phyloP scores from a whole-genome alignment of 345 rosid genomes.

The Ceriops decandra region DNA sequence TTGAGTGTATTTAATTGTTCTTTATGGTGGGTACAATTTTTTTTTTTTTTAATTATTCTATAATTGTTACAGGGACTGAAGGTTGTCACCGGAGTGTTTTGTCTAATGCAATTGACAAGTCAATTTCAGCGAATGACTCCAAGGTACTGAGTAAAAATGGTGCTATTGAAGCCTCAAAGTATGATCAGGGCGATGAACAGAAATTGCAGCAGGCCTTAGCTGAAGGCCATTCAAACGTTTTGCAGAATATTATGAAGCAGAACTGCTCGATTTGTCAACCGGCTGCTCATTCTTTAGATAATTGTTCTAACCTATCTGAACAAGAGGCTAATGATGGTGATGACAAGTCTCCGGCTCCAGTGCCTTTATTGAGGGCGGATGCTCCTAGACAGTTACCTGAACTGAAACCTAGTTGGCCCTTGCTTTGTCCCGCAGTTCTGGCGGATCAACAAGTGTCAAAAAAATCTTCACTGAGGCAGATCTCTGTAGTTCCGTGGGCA shows the following conservation, averaged over 20 bases:
- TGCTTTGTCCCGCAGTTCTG: conserved; percentile 47
- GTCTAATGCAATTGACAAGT: conserved; percentile 55
- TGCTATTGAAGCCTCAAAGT: conserved; percentile 18
- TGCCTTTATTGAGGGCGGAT: conserved; percentile 41
- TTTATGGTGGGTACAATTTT: not conserved
- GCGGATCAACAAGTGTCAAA: conserved; percentile 29
- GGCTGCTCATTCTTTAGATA: conserved; percentile 21
- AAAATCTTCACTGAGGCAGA: conserved; percentile 42
- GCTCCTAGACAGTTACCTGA: conserved; percentile 50
- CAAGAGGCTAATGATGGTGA: conserved; percentile 27
- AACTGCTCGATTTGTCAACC: conserved; percentile 61
- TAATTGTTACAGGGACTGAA: conserved; percentile 42
- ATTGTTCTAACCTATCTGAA: conserved; percentile 24
- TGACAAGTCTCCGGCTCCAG: conserved; percentile 50
- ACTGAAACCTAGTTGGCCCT: conserved; percentile 80
- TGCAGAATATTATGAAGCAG: conserved; percentile 27
- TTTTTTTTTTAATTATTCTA: not conserved
- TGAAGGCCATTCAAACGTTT: conserved; percentile 30
- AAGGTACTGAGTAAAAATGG: conserved; percentile 43
- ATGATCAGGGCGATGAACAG: conserved; percentile 28
- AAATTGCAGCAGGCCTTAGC: conserved; percentile 42
- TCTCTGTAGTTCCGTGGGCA: conserved; percentile 35
- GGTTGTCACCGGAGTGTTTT: conserved; percentile 41
- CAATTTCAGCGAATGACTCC: conserved; percentile 40
- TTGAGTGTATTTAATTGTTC: not conserved